Evolutionary conservation across 2,329 filamentous ascomycete genomes (phyloP), one percentile per base, ranked within the genome.

Genomic region (Talaromyces sp.): DNA sequence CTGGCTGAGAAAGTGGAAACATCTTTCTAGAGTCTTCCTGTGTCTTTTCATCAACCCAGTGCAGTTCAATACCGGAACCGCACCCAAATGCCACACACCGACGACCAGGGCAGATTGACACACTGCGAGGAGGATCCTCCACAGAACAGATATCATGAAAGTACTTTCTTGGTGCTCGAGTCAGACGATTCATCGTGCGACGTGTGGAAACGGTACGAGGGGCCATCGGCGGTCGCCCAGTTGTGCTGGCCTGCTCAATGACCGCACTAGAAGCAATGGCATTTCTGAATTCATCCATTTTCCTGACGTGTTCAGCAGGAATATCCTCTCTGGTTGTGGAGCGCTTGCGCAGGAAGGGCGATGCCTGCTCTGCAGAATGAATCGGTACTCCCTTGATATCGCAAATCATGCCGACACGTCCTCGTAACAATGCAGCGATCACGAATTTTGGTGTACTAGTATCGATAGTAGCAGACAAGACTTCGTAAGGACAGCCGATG

Each of bases 51-150:
- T 85, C 81, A 13, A 84, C 74, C 82, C 86, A 90, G 71, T 89
- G 86, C 45, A 90, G 77, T 70, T 90, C 87, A 61, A 90, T 85
- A 1, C 87, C 85, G 8, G 83, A 80, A 13, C 83, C 82, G 68
- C 86, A 89, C 15, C 88, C 88, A 77, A 89, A 90, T 9, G 87
- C 87, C 39, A 89, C 85, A 69, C 86, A 89, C 60, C 83, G 82
- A 54, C 86, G 82, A 65, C 87, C 85, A n/a, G 87, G 87, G 69
- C 85, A 89, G 39, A 90, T 84, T 0, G 87, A 85, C 10, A 90
- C 83, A 45, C 86, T 88, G n/a, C 85, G 83, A 13, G 88, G 88
- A 17, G 85, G 85, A 67, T 89, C 86, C 62, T 89, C 84, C 43
- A 83, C 76, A 1, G 83, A 86, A 70, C 87, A 89, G 47, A 90